These are phyloP conservation scores for Blastobotrys malaysiensis DNA, from an alignment of 1,139 yeast genomes.

Conservation along the genomic window DNA sequence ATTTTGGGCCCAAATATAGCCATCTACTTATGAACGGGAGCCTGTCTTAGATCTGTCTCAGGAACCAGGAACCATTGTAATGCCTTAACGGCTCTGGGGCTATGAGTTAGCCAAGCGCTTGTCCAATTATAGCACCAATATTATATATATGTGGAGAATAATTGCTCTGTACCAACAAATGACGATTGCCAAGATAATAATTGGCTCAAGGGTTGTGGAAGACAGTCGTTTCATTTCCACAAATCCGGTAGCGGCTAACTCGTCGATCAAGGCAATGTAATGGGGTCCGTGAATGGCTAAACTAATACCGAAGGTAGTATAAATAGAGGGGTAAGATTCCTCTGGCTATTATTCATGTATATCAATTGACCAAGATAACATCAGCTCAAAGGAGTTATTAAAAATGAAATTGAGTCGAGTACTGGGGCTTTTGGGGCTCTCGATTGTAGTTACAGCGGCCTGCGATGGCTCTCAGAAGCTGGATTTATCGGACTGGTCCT, in stretches of 20 bases:
- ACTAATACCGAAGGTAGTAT: not conserved
- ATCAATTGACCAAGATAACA: not conserved
- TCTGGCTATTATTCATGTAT: too few species aligned
- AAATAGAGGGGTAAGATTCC: not conserved
- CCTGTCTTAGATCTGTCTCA: not conserved
- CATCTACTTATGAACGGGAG: not conserved
- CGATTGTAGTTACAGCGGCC: not conserved
- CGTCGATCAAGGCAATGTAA: not conserved
- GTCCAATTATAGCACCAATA: not conserved
- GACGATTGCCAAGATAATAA: not conserved
- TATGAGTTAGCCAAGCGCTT: not conserved
- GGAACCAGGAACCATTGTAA: not conserved
- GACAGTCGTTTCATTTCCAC: not conserved
- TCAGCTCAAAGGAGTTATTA: not conserved
- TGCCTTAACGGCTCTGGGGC: too few species aligned
- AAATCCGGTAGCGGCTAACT: not conserved
- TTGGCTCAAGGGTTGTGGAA: not conserved
- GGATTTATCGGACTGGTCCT: not conserved
- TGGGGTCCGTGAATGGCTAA: too few species aligned
- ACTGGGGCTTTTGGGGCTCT: not conserved
- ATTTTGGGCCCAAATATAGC: not conserved
- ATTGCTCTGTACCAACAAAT: not conserved
- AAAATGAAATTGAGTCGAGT: not conserved
- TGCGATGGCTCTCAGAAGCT: slow-evolving; percentile 7
- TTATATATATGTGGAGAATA: not conserved